Evolutionary conservation across 345 rosid species (phyloP).

Genomic region (Eucalyptus coolabah): DNA sequence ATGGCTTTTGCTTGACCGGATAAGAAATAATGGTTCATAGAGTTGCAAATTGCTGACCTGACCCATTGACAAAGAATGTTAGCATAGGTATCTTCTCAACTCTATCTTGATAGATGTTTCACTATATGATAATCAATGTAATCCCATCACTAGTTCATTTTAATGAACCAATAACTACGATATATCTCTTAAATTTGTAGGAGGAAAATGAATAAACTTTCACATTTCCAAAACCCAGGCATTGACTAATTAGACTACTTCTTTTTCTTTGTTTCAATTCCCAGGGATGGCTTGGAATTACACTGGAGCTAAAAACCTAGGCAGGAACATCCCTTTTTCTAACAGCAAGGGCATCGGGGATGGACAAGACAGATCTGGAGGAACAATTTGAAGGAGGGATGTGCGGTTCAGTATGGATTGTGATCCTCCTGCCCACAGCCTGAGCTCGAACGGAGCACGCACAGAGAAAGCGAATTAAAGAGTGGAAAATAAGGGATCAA

Average conservation of each 20-base stretch:
- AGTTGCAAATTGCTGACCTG: neutral
- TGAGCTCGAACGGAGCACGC: too few species aligned
- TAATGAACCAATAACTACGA: neutral
- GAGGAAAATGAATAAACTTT: neutral
- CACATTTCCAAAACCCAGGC: neutral
- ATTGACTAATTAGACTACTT: too few species aligned
- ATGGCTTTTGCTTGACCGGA: neutral
- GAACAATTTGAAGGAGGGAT: too few species aligned
- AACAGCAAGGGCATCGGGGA: neutral
- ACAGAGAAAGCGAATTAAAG: too few species aligned
- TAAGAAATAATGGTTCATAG: neutral
- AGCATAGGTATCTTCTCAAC: too few species aligned
- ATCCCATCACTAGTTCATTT: neutral
- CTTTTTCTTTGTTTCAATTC: neutral
- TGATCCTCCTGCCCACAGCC: too few species aligned
- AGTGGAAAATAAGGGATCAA: neutral
- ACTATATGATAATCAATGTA: neutral
- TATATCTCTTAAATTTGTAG: too few species aligned
- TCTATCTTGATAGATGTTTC: neutral
- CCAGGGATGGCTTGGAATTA: neutral
- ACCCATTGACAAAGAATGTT: neutral
- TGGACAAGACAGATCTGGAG: neutral
- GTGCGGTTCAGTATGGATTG: too few species aligned
- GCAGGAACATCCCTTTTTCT: neutral
- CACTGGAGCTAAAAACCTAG: neutral